Percentiles rank a stretch among this genome's conserved stretches.
Evolutionary conservation across 805 yeast species (phyloP).

Genomic region (Saccharomycopsis microspora): DNA sequence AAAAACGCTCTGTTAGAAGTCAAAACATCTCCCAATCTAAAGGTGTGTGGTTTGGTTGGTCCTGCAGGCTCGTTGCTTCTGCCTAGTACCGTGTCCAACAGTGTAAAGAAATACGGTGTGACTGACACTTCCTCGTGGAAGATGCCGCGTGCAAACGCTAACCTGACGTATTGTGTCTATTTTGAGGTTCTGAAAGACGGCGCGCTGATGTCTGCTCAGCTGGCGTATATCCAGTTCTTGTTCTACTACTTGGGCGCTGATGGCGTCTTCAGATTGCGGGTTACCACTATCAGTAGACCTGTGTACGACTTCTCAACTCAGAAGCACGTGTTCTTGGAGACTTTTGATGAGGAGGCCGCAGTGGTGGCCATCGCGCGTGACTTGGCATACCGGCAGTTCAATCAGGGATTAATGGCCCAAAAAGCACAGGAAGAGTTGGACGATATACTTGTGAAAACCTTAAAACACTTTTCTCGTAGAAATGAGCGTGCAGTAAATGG

Average conservation of each 20-base stretch:
- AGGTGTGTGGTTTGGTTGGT: slow-evolving; percentile 50
- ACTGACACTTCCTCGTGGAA: slow-evolving; percentile 51
- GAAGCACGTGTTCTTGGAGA: slow-evolving; percentile 32
- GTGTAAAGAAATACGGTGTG: slow-evolving; percentile 27
- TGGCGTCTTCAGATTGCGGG: slow-evolving; percentile 80
- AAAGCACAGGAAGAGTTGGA: slow-evolving; percentile 94
- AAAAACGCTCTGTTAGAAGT: slow-evolving; percentile 47
- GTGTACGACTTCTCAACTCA: slow-evolving; percentile 6
- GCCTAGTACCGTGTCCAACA: slow-evolving; percentile 25
- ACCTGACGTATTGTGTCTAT: slow-evolving; percentile 46
- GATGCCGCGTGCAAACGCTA: slow-evolving; percentile 41
- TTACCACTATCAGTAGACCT: slow-evolving; percentile 58
- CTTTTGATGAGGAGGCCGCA: slow-evolving; percentile 98
- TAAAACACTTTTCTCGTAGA: slow-evolving; percentile 90
- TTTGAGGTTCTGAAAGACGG: slow-evolving; percentile 32
- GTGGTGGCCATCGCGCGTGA: slow-evolving; percentile 88
- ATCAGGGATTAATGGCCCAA: slow-evolving; percentile 26
- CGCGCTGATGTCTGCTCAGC: not conserved
- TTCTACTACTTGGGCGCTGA: slow-evolving; percentile 94
- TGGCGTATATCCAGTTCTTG: slow-evolving; percentile 58
- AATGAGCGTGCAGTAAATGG: slow-evolving; percentile 66
- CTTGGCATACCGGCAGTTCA: slow-evolving; percentile 63
- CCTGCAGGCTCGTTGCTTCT: slow-evolving; percentile 40
- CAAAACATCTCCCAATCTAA: slow-evolving; percentile 37
- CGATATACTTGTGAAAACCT: slow-evolving; percentile 76